Conservation (phyloP, 1,284 basidiomycete genomes). For the Leccinum pachyderme region DNA sequence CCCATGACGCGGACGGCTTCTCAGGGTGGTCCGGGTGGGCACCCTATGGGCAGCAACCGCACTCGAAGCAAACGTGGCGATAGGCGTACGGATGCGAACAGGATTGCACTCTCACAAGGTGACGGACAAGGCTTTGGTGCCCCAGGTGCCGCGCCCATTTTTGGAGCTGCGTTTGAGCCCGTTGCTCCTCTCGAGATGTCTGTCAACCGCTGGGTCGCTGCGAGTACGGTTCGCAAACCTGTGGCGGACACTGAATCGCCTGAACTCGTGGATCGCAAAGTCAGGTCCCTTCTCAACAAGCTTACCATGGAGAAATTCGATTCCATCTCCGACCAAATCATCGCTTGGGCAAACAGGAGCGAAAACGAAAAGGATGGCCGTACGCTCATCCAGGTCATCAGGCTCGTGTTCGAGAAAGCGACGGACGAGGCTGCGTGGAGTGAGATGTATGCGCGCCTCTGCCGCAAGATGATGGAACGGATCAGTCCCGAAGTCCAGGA, state of each 20-base stretch:
- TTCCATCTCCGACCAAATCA: conserved; percentile 90
- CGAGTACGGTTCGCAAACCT: conserved; percentile 31
- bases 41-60: conserved; percentile 53
- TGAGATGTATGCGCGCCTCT: conserved; percentile 95
- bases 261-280: conserved; percentile 89
- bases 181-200: conserved; percentile 75
- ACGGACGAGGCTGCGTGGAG: conserved; percentile 95
- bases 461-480: conserved; percentile 90
- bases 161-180: conserved; percentile 45
- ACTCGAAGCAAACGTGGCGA: conserved; percentile 74
- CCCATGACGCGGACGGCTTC: conserved; percentile 75
- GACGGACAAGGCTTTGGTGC: conserved; percentile 33
- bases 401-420: conserved; percentile 95
- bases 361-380: conserved; percentile 90
- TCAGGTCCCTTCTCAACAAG: conserved; percentile 93
- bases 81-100: conserved; percentile 52
- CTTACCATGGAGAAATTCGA: conserved; percentile 97
- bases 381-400: conserved; percentile 93
- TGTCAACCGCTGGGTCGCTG: conserved; percentile 80
- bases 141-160: conserved; percentile 6
- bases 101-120: conserved; percentile 28
- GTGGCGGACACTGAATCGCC: conserved; percentile 64
- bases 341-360: conserved; percentile 93
- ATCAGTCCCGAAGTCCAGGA: conserved; percentile 87
- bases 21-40: conserved; percentile 60